A percentile compares a stretch with the other conserved stretches of the same genome.
Conservation (phyloP, 208 protist genomes). For the Vickermania ingenoplastis region DNA sequence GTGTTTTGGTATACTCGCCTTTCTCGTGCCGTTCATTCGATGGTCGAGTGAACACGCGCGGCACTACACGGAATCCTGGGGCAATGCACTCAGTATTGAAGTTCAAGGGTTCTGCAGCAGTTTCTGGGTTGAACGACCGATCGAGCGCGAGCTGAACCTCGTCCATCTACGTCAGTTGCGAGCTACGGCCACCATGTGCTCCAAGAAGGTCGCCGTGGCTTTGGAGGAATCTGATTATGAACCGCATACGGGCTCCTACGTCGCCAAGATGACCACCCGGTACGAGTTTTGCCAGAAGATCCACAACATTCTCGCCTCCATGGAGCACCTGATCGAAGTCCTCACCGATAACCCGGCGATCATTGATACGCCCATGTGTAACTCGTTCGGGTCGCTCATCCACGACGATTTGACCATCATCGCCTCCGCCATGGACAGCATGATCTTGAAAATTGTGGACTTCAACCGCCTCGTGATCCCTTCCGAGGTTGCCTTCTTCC, state of each 20-base stretch:
- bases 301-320: slow-evolving; percentile 66
- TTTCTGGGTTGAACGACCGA: slow-evolving; percentile 66
- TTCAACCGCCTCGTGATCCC: slow-evolving; percentile 52
- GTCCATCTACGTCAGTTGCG: slow-evolving; percentile 77
- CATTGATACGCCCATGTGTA: slow-evolving; percentile 75
- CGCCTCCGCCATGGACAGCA: slow-evolving; percentile 81
- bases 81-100: slow-evolving; percentile 78
- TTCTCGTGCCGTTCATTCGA: slow-evolving; percentile 79
- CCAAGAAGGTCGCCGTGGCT: slow-evolving; percentile 44
- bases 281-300: slow-evolving; percentile 68
- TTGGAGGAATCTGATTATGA: slow-evolving; percentile 73
- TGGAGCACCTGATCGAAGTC: slow-evolving; percentile 77
- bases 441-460: slow-evolving; percentile 87
- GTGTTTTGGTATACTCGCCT: slow-evolving; percentile 61
- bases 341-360: slow-evolving; percentile 48
- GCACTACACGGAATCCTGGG: slow-evolving; percentile 65
- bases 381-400: slow-evolving; percentile 56
- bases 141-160: slow-evolving; percentile 82
- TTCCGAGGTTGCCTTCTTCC: slow-evolving; percentile 69
- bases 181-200: slow-evolving; percentile 58
- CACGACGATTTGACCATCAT: slow-evolving; percentile 69
- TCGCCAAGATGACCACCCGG: slow-evolving; percentile 44
- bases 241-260: slow-evolving; percentile 63
- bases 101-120: slow-evolving; percentile 75
- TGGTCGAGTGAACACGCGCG: slow-evolving; percentile 78